Percentiles rank a stretch among this genome's conserved stretches.
Conservation (phyloP, 169 alveolate species). For the Perkinsus olseni region DNA sequence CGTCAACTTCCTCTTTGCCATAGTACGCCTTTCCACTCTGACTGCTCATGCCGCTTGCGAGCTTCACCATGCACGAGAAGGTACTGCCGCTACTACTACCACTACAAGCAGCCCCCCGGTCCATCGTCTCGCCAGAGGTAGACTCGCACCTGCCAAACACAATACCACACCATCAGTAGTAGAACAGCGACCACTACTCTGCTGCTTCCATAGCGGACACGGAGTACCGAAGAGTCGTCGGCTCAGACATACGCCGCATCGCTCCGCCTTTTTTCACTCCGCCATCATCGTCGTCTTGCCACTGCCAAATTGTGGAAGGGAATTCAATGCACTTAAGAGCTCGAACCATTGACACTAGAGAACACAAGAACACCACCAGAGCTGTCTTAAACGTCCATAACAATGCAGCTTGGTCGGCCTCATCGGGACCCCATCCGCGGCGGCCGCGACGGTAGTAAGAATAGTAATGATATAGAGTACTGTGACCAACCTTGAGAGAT, state of each 20-base stretch:
- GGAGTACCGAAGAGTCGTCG: not conserved
- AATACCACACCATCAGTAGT: no score
- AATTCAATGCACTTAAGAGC: no score
- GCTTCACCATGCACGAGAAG: not conserved
- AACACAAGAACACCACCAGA: no score
- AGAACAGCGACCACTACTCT: no score
- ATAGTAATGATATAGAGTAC: not conserved
- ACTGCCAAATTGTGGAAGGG: not conserved
- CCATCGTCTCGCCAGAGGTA: not conserved
- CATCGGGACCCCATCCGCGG: not conserved
- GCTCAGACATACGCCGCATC: not conserved
- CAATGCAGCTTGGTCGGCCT: not conserved
- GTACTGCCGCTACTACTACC: not conserved
- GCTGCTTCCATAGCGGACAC: no score
- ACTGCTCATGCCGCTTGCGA: not conserved
- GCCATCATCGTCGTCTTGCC: not conserved
- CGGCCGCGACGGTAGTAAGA: not conserved
- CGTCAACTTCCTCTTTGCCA: not conserved
- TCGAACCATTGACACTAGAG: no score
- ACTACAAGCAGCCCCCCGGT: not conserved
- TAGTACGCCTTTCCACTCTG: not conserved
- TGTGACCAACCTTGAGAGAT: not conserved
- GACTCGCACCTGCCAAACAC: not conserved
- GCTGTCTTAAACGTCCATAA: not conserved
- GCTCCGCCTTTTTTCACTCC: not conserved